Conservation (phyloP, 495 filamentous ascomycete genomes). For the Corynascus novoguineensis region DNA sequence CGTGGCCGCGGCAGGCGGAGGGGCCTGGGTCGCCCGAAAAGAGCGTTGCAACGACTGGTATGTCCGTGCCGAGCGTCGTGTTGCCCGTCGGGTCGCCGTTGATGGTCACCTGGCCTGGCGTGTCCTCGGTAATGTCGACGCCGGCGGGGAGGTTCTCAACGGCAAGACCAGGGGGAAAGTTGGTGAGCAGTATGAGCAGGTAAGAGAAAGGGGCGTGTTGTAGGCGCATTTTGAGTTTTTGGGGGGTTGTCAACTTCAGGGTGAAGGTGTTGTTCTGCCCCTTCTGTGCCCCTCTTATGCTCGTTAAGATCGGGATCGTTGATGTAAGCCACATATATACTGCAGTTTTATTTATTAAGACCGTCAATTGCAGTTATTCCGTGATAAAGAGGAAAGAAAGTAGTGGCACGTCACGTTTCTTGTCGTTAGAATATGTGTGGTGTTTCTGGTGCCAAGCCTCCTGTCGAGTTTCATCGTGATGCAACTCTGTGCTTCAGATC, state of each 20-base stretch:
- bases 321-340: neutral
- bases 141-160: slow-evolving; percentile 17
- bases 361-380: neutral
- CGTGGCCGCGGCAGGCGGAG: slow-evolving; percentile 32
- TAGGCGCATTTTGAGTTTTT: neutral
- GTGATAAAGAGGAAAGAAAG: neutral
- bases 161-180: neutral
- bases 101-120: slow-evolving; percentile 32
- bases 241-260: neutral
- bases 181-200: neutral
- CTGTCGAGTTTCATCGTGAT: slow-evolving; percentile 9
- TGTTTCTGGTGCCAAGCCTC: slow-evolving; percentile 6
- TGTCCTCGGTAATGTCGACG: slow-evolving; percentile 26
- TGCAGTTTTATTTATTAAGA: neutral
- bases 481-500: slow-evolving; percentile 1
- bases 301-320: neutral
- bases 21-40: slow-evolving; percentile 38
- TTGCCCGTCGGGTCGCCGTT: slow-evolving; percentile 24
- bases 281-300: neutral
- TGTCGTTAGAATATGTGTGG: neutral
- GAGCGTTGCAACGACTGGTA: slow-evolving; percentile 32
- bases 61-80: slow-evolving; percentile 16
- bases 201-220: neutral
- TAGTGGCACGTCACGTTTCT: neutral
- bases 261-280: neutral